Percentiles rank a stretch among this genome's conserved stretches.
These are phyloP conservation scores for Fragaria nilgerrensis DNA, from an alignment of 306 rosid genomes.

Conservation along the genomic window DNA sequence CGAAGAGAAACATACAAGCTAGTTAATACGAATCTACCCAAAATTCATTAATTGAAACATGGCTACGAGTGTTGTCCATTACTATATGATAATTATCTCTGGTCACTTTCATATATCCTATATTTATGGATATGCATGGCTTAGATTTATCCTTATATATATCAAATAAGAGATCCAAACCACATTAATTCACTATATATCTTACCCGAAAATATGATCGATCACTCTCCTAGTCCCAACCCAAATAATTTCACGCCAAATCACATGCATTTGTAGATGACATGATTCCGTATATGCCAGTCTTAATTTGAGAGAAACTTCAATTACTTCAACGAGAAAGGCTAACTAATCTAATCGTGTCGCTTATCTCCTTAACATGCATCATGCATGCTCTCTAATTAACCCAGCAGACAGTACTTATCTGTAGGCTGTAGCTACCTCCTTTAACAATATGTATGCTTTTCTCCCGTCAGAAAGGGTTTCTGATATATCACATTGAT, in stretches of 20 bases:
- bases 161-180: too few species aligned
- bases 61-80: not conserved
- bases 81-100: not conserved
- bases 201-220: not conserved
- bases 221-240: not conserved
- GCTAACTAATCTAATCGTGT: not conserved
- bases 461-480: not conserved
- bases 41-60: not conserved
- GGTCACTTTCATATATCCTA: not conserved
- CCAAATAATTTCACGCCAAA: not conserved
- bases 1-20: too few species aligned
- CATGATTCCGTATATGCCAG: not conserved
- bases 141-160: not conserved
- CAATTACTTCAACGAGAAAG: not conserved
- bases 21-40: not conserved
- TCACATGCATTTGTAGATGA: not conserved
- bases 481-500: too few species aligned
- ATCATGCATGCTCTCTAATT: not conserved
- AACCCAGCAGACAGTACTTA: constrained; percentile 1
- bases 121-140: not conserved
- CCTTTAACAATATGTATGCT: not conserved
- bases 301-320: not conserved
- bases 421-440: not conserved
- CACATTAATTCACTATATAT: not conserved
- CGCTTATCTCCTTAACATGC: constrained; percentile 3